These are phyloP conservation scores for Trifolium pratense DNA, from an alignment of 306 rosid species.

Conservation along the genomic window DNA sequence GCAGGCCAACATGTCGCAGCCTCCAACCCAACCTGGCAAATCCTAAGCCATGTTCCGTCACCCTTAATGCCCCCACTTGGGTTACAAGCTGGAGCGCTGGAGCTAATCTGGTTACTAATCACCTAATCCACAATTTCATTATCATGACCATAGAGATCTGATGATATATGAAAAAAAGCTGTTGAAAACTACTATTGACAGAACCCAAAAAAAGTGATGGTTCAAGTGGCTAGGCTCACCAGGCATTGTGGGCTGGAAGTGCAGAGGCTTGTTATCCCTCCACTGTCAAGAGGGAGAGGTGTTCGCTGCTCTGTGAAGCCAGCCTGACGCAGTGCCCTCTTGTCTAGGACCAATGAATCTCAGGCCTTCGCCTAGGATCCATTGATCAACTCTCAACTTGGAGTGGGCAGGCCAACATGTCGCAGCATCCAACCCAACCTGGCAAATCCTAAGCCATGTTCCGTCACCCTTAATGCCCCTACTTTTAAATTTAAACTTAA, in stretches of 20 bases:
- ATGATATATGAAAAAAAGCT: too few relatives aligned
- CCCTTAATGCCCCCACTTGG: neutral
- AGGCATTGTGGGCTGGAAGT: neutral
- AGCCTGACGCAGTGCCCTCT: constrained; percentile 3
- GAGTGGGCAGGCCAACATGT: neutral
- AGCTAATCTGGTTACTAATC: too few relatives aligned
- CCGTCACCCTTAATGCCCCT: too few relatives aligned
- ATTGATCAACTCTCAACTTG: neutral
- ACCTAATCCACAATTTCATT: too few relatives aligned
- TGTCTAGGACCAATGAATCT: neutral
- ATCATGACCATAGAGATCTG: too few relatives aligned
- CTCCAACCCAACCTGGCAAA: neutral
- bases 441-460: neutral
- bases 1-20: neutral
- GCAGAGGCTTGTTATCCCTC: neutral
- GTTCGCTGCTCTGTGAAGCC: constrained; percentile 1
- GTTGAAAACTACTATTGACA: neutral
- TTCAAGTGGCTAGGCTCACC: constrained; percentile 1
- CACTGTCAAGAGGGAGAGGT: neutral
- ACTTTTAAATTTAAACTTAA: too few relatives aligned
- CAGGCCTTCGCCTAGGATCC: neutral
- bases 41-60: neutral
- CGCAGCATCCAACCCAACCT: neutral
- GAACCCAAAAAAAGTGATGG: neutral
- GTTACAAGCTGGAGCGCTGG: neutral